Base-by-base conservation (phyloP, 2,329 filamentous ascomycete species). In the Zymoseptoria brevis region DNA sequence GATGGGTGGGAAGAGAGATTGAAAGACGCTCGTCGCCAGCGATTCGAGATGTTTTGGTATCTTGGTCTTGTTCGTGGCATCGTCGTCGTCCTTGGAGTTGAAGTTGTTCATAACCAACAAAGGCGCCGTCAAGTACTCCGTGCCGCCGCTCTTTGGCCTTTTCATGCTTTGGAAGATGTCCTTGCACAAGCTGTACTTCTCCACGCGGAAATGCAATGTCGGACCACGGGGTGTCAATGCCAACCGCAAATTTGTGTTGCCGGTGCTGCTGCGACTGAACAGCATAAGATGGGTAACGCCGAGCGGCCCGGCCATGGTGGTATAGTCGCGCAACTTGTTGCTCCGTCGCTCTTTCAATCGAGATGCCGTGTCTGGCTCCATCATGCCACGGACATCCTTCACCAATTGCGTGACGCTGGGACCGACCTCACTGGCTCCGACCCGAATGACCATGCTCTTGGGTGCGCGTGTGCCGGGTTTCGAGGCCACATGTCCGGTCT, bases 31-130 rank as follows among this genome's bases (percentile, higher is more conserved):
- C 1, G 92, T 97, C 2, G 91, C 87, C 30, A 99, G 86, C 22
- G 88, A 87, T 76, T 99, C 94, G 70, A 99, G 88, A 67, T 96
- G 92, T 72, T 90, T 95, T 4, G 93, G 91, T n/a, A 96, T 86
- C 54, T 67, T 62, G 21, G 69, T 69, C 59, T 81, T 82, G 29
- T 83, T 75, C 53, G 65, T 63, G 29, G 63, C 65, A 19, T 63
- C 62, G 51, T 81, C 71, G 30, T 77, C 63, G 73, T 58, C 76
- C 74, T 62, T 80, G 3, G 86, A 87, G 48, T 84, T 83, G 75
- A 99, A 96, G 75, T 96, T 96, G 78, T 99, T 99, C 94, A 99
- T 97, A 66, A 99, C 94, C 51, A 99, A 83, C 84, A 97, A 76
- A 62, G 94, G 94, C 6, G 94, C 86, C 50, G 86, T 90, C 59